phyloP scores from a whole-genome alignment of 2,329 filamentous ascomycete species.

The Neurospora sp. region DNA sequence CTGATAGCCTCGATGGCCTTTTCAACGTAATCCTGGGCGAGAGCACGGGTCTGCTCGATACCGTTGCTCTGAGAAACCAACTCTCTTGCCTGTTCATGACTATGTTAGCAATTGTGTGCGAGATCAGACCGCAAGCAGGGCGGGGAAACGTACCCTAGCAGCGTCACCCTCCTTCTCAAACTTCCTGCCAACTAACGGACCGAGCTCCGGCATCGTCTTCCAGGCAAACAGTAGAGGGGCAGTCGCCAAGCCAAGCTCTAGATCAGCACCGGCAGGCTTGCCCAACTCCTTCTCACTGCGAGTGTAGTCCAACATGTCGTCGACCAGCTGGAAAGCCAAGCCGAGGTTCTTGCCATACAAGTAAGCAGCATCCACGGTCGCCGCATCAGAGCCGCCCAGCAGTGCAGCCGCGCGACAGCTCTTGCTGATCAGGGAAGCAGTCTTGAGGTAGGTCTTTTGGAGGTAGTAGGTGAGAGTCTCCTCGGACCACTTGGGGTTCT shows the following conservation, averaged over 20 bases:
- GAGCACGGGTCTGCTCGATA: constrained; percentile 79
- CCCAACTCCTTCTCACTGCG: constrained; percentile 74
- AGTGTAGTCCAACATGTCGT: constrained; percentile 97
- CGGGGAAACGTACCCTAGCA: constrained; percentile 51
- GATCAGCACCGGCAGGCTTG: constrained; percentile 88
- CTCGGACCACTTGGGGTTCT: constrained; percentile 74
- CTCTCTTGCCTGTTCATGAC: constrained; percentile 59
- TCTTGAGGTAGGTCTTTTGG: constrained; percentile 97
- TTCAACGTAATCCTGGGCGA: constrained; percentile 85
- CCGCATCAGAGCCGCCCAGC: constrained; percentile 62
- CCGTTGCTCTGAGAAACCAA: constrained; percentile 77
- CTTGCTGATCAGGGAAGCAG: constrained; percentile 90
- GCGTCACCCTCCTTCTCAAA: constrained; percentile 80
- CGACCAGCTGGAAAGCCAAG: constrained; percentile 91
- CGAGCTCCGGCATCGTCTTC: constrained; percentile 78
- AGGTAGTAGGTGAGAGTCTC: constrained; percentile 88
- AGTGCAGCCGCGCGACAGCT: constrained; percentile 85
- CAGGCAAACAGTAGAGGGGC: constrained; percentile 92
- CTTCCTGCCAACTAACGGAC: constrained; percentile 81
- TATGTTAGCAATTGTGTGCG: constrained; percentile 10
- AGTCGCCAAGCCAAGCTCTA: constrained; percentile 87
- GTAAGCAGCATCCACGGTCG: constrained; percentile 86
- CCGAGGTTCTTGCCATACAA: constrained; percentile 88
- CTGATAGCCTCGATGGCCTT: constrained; percentile 79
- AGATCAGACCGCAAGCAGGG: neutral